Conservation (phyloP, 2,329 filamentous ascomycete genomes). For the Graphiopsis chlorocephala region DNA sequence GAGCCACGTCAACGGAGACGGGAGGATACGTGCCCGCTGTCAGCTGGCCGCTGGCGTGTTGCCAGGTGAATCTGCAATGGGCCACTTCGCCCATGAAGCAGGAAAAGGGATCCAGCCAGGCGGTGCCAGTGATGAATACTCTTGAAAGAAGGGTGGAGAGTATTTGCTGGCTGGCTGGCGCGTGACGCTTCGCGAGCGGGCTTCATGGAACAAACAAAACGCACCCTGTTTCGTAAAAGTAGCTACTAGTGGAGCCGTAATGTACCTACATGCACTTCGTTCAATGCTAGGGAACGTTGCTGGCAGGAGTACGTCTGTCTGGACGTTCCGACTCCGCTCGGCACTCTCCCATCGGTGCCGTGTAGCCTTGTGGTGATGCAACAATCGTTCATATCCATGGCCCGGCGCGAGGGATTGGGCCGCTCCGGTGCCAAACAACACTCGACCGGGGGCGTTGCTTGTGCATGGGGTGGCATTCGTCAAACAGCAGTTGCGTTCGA, state of each 20-base stretch:
- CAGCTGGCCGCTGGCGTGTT: constrained; percentile 14
- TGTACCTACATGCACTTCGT: background rate
- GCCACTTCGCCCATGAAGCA: constrained; percentile 10
- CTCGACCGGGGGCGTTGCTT: background rate
- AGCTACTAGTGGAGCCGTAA: background rate
- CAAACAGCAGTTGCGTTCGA: background rate
- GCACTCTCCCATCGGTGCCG: constrained; percentile 10
- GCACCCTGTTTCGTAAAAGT: background rate
- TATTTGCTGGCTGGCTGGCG: background rate
- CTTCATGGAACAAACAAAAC: constrained; percentile 6
- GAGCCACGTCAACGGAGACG: constrained; percentile 17
- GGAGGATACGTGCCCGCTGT: constrained; percentile 5
- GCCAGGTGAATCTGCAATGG: constrained; percentile 12
- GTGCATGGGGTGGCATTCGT: background rate
- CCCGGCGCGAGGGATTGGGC: constrained; percentile 17
- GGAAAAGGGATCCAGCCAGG: constrained; percentile 1
- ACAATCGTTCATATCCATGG: constrained; percentile 9
- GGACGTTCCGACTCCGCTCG: constrained; percentile 3
- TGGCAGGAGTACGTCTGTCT: background rate
- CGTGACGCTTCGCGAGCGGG: background rate
- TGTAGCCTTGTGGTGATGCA: constrained; percentile 9
- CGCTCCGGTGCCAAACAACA: constrained; percentile 15
- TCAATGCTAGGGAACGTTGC: background rate
- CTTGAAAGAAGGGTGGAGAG: constrained; percentile 5
- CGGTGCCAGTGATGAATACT: background rate